Evolutionary conservation across 345 rosid species (phyloP).

Genomic region (Melaleuca quinquenervia): DNA sequence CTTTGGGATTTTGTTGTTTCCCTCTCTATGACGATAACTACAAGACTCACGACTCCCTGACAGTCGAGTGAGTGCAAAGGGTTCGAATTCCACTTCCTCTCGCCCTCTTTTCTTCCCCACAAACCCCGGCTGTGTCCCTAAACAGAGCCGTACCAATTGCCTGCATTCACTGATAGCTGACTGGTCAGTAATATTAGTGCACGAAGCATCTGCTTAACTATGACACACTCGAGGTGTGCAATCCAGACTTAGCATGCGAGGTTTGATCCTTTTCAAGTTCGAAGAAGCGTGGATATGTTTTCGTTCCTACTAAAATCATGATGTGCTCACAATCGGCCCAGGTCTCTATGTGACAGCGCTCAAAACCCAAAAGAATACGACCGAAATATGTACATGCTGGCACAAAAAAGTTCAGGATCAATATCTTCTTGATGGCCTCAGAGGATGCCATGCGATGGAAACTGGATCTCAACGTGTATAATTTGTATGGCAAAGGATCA

Average conservation of each 20-base stretch:
- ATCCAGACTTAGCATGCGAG: neutral
- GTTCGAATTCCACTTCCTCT: neutral
- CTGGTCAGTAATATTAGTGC: neutral
- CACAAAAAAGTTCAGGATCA: accelerated
- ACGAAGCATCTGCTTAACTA: neutral
- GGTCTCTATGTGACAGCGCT: neutral
- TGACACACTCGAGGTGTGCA: neutral
- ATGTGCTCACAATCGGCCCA: neutral
- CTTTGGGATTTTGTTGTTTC: neutral
- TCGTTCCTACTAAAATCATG: neutral
- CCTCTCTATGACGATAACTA: neutral
- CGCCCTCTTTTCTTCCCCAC: neutral
- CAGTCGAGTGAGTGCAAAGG: neutral
- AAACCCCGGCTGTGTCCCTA: neutral
- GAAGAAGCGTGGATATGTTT: neutral
- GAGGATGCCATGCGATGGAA: neutral
- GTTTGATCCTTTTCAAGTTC: neutral
- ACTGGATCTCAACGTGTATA: neutral
- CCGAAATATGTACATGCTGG: neutral
- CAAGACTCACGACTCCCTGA: neutral
- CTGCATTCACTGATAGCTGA: neutral
- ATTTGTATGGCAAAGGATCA: neutral
- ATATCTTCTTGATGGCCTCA: neutral
- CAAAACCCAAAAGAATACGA: neutral
- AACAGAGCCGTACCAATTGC: neutral